Base-by-base conservation (phyloP, 2,329 filamentous ascomycete genomes). In the Epichloe gansuensis region DNA sequence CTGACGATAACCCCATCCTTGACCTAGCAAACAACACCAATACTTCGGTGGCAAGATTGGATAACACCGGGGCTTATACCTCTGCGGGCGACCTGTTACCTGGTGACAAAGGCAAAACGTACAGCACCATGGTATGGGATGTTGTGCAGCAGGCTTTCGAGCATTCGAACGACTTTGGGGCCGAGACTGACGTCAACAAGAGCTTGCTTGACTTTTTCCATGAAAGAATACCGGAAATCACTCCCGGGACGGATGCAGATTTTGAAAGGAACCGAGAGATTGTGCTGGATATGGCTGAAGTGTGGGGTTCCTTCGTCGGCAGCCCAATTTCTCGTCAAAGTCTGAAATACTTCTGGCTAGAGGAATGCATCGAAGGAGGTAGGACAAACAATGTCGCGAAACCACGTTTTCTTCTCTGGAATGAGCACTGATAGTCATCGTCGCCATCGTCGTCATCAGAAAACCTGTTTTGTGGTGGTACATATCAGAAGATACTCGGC, bases 341-440 rank as follows among this genome's bases (percentile, higher is more conserved):
- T 58, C 69, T 89, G 35, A 86, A 82, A 68, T 89, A 81, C 68
- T 86, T 88, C 63, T 88, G 84, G 83, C 63, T 89, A 5, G 85
- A 89, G 62, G 84, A 89, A 65, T 87, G 83, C 57, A 82, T 89
- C 50, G 84, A 88, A 61, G 85, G 84, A 45, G 77, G 79, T 79
- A 62, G 58, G 71, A 42, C 3, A 34, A 35, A 5, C 5, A 42
- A 35, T 31, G 7, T 31, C 27, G 27, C 27, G 7, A 31, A 9
- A 9, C 27, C 27, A 8, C 27, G 27, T 31, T 31, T 31, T 9
- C 27, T 31, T 31, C 27, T 31, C 27, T 9, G 27, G 27, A 31
- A 9, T 31, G 9, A 31, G 8, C 27, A 31, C 27, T 31, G 27
- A 31, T 31, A 0, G 27, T 9, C 27, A 9, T 31, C 27, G 40